Percentiles rank a stretch among this genome's conserved stretches.
Conservation (phyloP, 441 rosid species). For the Macaranga tanarius region DNA sequence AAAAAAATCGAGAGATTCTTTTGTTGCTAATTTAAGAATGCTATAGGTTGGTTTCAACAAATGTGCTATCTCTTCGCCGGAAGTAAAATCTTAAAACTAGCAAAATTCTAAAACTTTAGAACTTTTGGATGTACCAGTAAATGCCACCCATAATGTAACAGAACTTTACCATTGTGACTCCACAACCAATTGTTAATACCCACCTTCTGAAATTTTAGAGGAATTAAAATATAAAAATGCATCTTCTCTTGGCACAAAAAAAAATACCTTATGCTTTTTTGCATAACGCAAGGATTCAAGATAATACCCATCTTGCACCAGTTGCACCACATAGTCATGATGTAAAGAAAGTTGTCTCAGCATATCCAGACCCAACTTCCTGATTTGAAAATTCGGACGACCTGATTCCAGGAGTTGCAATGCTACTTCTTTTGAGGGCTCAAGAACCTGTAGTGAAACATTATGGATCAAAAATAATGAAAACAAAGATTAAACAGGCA, state of each 20-base stretch:
- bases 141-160: background rate
- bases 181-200: background rate
- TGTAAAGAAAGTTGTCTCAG: constrained; percentile 86
- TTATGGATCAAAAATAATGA: constrained; percentile 14
- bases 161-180: background rate
- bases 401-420: constrained; percentile 86
- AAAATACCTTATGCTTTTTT: constrained; percentile 76
- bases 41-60: background rate
- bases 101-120: background rate
- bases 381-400: constrained; percentile 54
- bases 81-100: background rate
- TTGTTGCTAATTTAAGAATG: background rate
- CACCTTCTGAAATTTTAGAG: background rate
- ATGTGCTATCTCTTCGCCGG: background rate
- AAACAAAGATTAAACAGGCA: constrained; percentile 4
- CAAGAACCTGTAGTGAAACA: constrained; percentile 60
- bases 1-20: background rate
- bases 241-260: background rate
- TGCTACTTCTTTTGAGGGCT: constrained; percentile 97
- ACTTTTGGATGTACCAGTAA: background rate
- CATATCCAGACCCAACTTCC: constrained; percentile 95
- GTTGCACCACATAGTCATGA: constrained; percentile 69
- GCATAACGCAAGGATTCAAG: constrained; percentile 89
- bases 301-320: constrained; percentile 89
- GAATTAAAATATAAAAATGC: background rate